Evolutionary conservation across 2,329 filamentous ascomycete genomes (phyloP).

Genomic region (Alternaria sp.): DNA sequence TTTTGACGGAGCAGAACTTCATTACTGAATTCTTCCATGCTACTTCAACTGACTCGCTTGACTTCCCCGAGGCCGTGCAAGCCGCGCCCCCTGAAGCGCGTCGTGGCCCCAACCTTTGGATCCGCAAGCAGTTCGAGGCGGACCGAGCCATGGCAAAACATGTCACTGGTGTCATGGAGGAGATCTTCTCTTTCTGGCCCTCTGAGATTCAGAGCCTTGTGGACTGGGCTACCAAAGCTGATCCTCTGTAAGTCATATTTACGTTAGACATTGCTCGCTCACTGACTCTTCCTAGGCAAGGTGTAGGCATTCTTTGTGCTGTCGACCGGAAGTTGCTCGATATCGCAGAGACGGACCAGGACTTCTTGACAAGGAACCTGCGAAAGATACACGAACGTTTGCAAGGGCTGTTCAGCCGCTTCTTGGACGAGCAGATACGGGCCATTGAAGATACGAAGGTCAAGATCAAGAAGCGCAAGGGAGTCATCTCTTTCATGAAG

Average conservation of each 20-base stretch:
- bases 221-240: constrained; percentile 80
- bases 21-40: constrained; percentile 96
- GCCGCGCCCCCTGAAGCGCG: constrained; percentile 71
- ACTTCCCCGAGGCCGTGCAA: constrained; percentile 82
- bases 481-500: constrained; percentile 93
- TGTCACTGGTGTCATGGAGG: constrained; percentile 86
- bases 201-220: constrained; percentile 79
- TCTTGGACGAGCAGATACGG: constrained; percentile 92
- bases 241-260: constrained; percentile 73
- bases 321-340: constrained; percentile 80
- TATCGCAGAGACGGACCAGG: constrained; percentile 89
- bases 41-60: constrained; percentile 78
- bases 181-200: constrained; percentile 83
- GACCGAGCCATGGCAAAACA: constrained; percentile 85
- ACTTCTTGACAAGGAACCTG: constrained; percentile 81
- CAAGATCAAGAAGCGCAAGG: constrained; percentile 98
- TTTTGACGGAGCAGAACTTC: constrained; percentile 96
- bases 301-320: constrained; percentile 81
- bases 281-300: constrained; percentile 68
- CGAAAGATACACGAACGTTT: constrained; percentile 80
- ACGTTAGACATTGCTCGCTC: neutral
- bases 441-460: constrained; percentile 98
- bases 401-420: constrained; percentile 79
- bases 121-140: constrained; percentile 82
- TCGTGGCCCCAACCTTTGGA: constrained; percentile 73